Evolutionary conservation across 2,329 filamentous ascomycete species (phyloP), one percentile per base, ranked within the genome.

Genomic region (Aspergillus ochraceoroseus): DNA sequence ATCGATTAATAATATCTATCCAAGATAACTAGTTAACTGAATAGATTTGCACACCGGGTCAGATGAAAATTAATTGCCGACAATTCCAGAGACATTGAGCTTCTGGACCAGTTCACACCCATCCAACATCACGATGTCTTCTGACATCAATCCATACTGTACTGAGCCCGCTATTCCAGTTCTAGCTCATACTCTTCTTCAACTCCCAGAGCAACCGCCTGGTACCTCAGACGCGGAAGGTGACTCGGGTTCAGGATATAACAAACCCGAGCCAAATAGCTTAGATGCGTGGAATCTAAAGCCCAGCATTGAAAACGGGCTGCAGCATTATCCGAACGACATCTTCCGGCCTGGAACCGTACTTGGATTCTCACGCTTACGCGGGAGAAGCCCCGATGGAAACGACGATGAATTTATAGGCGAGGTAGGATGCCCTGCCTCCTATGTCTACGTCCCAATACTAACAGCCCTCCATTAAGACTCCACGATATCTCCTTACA

Each of bases 291-390:
- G 62, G 60, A 55, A 52, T 11, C 49, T 65, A 4, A 38, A 47
- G 28, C 18, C 37, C 13, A 53, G 58, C 30, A 56, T 57, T 45
- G 17, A 45, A 20, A 30, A 36, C 2, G 55, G 57, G 6, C 49
- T 59, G 9, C 37, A 46, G 25, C n/a, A 13, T 11, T 32, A 32
- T 3, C 31, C 38, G 2, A 12, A 43, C 3, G 32, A 33, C 1
- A 18, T 63, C 1, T 61, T 66, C 26, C 55, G 53, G 9, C 49
- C 38, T 8, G 62, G 63, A 0, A 46, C 38, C n/a, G 47, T 63
- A 7, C 53, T 63, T 14, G 62, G 61, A 0, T 56, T 66, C 35
- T 66, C 63, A 4, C 52, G 49, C 19, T 39, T 62, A 15, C 53
- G 49, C 34, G 40, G 40, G 20, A 49, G 43, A 45, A 46, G 36